Evolutionary conservation across 1,284 basidiomycete species (phyloP).

Genomic region (Microstroma glucosiphilum): DNA sequence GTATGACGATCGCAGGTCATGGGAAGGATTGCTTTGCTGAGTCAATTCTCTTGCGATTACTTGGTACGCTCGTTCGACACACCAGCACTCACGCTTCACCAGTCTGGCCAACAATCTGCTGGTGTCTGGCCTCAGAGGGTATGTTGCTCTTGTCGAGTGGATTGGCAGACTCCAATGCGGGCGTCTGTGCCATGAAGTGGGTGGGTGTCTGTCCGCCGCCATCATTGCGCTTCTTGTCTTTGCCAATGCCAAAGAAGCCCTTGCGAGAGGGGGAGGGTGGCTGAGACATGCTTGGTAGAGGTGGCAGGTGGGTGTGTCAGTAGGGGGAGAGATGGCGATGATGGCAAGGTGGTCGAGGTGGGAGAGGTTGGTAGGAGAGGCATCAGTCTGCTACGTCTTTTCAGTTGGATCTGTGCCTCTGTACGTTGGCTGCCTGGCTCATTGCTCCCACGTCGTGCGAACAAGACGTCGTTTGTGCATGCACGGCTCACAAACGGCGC

Average conservation of each 20-base stretch:
- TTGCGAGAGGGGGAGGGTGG: conserved; percentile 11
- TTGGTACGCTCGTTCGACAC: neutral
- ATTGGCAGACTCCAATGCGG: conserved; percentile 42
- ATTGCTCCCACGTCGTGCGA: no score
- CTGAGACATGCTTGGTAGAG: conserved; percentile 3
- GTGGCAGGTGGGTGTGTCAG: neutral
- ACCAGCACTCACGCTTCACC: neutral
- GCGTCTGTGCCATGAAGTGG: conserved; percentile 39
- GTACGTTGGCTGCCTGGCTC: no score
- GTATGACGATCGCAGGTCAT: neutral
- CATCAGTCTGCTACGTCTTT: no score
- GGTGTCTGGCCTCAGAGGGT: conserved; percentile 41
- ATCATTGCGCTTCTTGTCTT: conserved; percentile 8
- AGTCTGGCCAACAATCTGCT: conserved; percentile 40
- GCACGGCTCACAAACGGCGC: no score
- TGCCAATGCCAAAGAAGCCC: conserved; percentile 15
- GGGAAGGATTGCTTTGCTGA: neutral
- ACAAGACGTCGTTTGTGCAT: no score
- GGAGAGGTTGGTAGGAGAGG: no score
- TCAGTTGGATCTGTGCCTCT: no score
- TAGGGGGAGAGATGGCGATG: neutral
- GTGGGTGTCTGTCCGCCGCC: conserved; percentile 12
- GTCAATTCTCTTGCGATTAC: neutral
- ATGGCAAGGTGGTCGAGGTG: neutral
- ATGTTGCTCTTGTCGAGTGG: conserved; percentile 39